phyloP scores from a whole-genome alignment of 495 filamentous ascomycete species.

The Geoglossum glabrum region DNA sequence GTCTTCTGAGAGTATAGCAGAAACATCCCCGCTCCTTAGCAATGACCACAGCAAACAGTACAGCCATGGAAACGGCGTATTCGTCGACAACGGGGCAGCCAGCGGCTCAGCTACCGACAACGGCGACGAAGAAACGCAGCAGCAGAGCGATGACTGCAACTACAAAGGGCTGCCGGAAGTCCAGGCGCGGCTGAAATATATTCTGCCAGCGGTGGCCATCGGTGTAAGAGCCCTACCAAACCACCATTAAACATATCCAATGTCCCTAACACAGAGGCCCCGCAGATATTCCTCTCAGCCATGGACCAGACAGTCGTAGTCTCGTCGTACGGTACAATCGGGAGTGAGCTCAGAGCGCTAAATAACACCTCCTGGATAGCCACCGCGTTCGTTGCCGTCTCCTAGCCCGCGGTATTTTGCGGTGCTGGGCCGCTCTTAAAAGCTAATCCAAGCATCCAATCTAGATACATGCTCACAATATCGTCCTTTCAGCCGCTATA shows the following conservation, averaged over 20 bases:
- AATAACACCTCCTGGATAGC: constrained; percentile 74
- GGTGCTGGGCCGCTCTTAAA: not conserved
- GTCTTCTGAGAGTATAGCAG: not conserved
- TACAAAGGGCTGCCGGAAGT: constrained; percentile 22
- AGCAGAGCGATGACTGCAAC: not conserved
- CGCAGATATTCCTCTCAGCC: constrained; percentile 47
- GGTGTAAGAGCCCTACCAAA: constrained; percentile 24
- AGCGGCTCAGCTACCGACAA: not conserved
- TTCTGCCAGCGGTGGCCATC: constrained; percentile 36
- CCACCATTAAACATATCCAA: not conserved
- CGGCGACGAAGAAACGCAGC: not conserved
- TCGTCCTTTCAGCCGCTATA: constrained; percentile 66
- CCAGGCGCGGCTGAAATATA: constrained; percentile 25
- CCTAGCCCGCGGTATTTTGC: not conserved
- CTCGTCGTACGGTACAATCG: constrained; percentile 60
- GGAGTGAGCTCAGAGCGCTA: constrained; percentile 56
- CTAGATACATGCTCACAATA: constrained; percentile 48
- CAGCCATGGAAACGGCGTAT: not conserved
- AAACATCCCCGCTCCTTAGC: not conserved
- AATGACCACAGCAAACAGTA: not conserved
- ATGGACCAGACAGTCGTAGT: constrained; percentile 73
- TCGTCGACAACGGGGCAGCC: not conserved
- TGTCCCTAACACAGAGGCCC: not conserved
- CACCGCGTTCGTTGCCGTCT: constrained; percentile 30
- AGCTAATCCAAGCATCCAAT: constrained; percentile 2